Base-by-base conservation (phyloP, 2,329 filamentous ascomycete genomes). In the Ophiostoma sp. region DNA sequence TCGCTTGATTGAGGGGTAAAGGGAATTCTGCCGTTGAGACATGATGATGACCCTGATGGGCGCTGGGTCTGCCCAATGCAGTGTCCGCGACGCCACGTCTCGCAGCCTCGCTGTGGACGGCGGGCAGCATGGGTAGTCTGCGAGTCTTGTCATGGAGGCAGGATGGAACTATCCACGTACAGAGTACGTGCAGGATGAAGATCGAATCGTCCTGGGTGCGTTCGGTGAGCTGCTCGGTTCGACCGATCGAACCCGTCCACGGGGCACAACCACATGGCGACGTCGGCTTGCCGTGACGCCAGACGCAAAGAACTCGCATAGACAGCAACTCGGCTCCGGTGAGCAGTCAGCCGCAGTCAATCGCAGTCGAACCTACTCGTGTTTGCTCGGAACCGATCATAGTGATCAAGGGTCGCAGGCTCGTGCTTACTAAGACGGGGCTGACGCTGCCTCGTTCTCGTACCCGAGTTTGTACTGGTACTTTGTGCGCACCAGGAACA, bases 51-150 rank as follows among this genome's bases (percentile, higher is more conserved):
- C 49, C 49, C 49, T 55, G 49, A 55, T 55, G 49, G 49, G 49
- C 49, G 27, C 8, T 8, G 18, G 49, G n/a, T 55, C 58, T 40
- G 7, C 58, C 38, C 58, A 62, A 62, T 62, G 58, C 58, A 62
- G 58, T 18, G 18, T 55, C n/a, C 11, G 36, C 9, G 58, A 62
- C 58, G 38, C 38, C 16, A 42, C 40, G 16, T 40, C 60, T 63
- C 60, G 40, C 40, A 63, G 60, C 60, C 60, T 63, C 42, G 60
- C 40, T 63, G 60, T 63, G 18, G 16, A 63, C 40, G 40, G 60
- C 7, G 40, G 9, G n/a, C 58, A 40, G 38, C 38, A 27, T 4
- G 27, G 18, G 40, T 42, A 63, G 40, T 62, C 14, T 16, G 60
- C 14, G 42, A 63, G 60, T 40, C 60, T 42, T 63, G 60, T 52